These are phyloP conservation scores for Peniophora sp. DNA, from an alignment of 1,284 basidiomycete species.

Conservation along the genomic window DNA sequence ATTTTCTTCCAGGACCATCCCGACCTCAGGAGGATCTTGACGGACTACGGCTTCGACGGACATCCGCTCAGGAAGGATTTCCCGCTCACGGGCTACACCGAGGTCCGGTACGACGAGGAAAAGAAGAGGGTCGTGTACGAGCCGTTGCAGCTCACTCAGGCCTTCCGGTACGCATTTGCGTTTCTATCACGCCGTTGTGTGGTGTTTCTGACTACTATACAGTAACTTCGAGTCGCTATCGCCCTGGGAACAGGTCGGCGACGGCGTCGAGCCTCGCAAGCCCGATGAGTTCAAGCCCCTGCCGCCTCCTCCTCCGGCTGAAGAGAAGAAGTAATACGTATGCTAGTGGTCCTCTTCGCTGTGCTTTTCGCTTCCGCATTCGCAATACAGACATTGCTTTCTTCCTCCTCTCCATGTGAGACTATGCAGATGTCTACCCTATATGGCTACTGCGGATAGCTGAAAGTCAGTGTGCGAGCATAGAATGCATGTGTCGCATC, in stretches of 20 bases:
- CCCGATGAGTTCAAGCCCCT: slow-evolving; percentile 67
- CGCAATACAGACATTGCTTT: too few species aligned
- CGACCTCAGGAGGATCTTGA: slow-evolving; percentile 94
- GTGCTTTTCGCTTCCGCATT: too few species aligned
- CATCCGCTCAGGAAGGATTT: slow-evolving; percentile 98
- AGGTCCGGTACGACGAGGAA: slow-evolving; percentile 97
- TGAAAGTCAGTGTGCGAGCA: too few species aligned
- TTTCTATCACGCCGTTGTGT: slow-evolving; percentile 1
- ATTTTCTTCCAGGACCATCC: slow-evolving; percentile 97
- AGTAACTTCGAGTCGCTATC: slow-evolving; percentile 93
- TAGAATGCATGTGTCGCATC: too few species aligned
- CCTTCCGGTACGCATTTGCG: slow-evolving; percentile 74
- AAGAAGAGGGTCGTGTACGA: slow-evolving; percentile 98
- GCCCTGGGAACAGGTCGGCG: slow-evolving; percentile 96
- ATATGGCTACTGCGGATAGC: too few species aligned
- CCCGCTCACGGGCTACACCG: slow-evolving; percentile 97
- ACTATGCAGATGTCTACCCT: too few species aligned
- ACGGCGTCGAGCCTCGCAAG: slow-evolving; percentile 66
- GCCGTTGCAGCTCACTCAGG: slow-evolving; percentile 95
- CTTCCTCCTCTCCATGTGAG: too few species aligned
- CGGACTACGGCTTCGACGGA: slow-evolving; percentile 99
- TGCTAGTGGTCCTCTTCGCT: background rate
- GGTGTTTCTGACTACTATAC: slow-evolving; percentile 5
- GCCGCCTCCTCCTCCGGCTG: slow-evolving; percentile 54
- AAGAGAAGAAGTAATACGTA: slow-evolving; percentile 60